Conservation (phyloP, 495 filamentous ascomycete species). For the Parathielavia hyrcaniae region DNA sequence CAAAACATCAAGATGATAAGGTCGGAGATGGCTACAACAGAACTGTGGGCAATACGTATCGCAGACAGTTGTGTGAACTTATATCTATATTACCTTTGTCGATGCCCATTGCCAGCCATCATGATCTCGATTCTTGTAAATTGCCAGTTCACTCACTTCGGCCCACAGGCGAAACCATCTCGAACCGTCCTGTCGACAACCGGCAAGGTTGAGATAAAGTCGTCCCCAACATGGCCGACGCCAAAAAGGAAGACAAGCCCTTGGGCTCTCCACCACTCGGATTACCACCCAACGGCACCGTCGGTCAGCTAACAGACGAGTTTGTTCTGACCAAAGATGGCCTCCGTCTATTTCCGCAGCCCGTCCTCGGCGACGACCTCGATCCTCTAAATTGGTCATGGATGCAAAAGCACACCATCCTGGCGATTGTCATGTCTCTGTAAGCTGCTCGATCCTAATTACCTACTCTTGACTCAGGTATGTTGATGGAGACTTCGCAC, state of each 20-base stretch:
- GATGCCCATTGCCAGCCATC: not conserved
- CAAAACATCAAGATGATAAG: not conserved
- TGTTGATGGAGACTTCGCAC: not conserved
- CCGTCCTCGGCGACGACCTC: conserved; percentile 38
- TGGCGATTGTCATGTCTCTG: conserved; percentile 54
- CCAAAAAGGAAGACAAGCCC: not conserved
- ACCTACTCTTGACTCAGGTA: not conserved
- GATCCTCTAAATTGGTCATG: conserved; percentile 56
- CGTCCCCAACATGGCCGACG: not conserved
- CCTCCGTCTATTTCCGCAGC: conserved; percentile 20
- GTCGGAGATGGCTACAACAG: not conserved
- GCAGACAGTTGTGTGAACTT: not conserved
- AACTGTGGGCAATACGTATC: not conserved
- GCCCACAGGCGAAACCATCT: too few species aligned
- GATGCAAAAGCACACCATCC: conserved; percentile 45
- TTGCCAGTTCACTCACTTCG: not conserved
- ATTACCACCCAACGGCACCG: not conserved
- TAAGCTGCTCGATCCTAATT: not conserved
- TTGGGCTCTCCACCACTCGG: not conserved
- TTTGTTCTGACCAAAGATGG: conserved; percentile 18
- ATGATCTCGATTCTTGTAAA: not conserved
- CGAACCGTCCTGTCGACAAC: too few species aligned
- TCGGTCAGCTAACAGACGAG: conserved; percentile 13
- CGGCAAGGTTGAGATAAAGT: too few species aligned
- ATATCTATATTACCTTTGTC: not conserved